phyloP scores from a whole-genome alignment of 129 eudicot species.

The Arctium minus region DNA sequence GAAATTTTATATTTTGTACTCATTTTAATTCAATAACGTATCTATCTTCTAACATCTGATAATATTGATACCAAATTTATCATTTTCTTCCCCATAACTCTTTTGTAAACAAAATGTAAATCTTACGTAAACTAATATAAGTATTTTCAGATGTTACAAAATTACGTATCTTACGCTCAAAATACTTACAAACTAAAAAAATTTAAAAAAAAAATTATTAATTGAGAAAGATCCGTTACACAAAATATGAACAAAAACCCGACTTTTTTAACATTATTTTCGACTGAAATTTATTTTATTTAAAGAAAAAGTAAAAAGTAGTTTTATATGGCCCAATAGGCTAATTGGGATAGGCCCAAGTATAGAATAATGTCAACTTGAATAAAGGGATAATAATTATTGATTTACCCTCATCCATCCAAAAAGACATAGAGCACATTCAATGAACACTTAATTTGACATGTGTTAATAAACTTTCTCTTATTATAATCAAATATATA shows the following conservation, averaged over 20 bases:
- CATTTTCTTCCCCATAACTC: too few relatives aligned
- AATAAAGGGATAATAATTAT: neutral
- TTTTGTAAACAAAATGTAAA: too few relatives aligned
- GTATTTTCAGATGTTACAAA: too few relatives aligned
- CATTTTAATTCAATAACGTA: too few relatives aligned
- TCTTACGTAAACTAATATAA: too few relatives aligned
- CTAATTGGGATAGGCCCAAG: neutral
- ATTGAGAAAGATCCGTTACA: too few relatives aligned
- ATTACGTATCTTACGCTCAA: too few relatives aligned
- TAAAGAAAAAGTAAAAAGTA: neutral
- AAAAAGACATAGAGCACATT: conserved; percentile 6
- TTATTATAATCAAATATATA: neutral
- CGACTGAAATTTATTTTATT: neutral
- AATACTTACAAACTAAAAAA: too few relatives aligned
- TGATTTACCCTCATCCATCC: conserved; percentile 10
- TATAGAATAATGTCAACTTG: conserved; percentile 1
- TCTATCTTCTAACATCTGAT: too few relatives aligned
- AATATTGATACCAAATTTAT: too few relatives aligned
- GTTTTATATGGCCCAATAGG: neutral
- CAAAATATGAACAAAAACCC: neutral
- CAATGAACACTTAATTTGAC: conserved; percentile 1
- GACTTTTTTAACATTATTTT: neutral
- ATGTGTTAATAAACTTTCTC: neutral
- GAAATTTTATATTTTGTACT: too few relatives aligned
- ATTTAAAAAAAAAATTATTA: too few relatives aligned